Conservation (phyloP, 345 rosid genomes). For the Aurinia saxatilis region DNA sequence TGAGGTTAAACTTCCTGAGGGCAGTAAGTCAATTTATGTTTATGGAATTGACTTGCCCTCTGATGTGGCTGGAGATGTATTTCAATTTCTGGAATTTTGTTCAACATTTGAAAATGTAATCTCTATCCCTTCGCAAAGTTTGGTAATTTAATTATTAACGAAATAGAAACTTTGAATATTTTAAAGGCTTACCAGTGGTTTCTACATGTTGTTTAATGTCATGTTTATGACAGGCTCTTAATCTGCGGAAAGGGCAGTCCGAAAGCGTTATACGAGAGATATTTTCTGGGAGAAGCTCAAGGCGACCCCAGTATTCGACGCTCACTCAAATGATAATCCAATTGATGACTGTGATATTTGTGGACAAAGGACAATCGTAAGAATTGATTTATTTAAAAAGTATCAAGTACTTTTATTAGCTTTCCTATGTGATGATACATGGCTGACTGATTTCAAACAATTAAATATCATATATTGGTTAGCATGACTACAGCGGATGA, state of each 20-base stretch:
- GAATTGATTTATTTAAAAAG: neutral
- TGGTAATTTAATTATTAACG: no score
- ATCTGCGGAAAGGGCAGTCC: conserved; percentile 65
- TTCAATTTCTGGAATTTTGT: conserved; percentile 82
- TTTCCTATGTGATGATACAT: neutral
- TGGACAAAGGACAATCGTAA: conserved; percentile 54
- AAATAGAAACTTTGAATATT: no score
- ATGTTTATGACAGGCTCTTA: conserved; percentile 41
- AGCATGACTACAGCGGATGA: conserved; percentile 34
- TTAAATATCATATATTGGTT: conserved; percentile 35
- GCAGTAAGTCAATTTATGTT: conserved; percentile 37
- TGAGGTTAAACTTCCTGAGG: conserved; percentile 35
- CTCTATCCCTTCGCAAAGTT: neutral
- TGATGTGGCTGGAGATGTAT: conserved; percentile 51
- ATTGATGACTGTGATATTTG: conserved; percentile 43
- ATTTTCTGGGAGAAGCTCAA: conserved; percentile 39
- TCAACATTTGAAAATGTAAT: conserved; percentile 67
- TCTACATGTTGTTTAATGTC: neutral
- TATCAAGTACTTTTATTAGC: neutral
- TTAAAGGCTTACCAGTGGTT: no score
- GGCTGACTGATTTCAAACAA: conserved; percentile 8
- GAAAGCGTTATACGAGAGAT: conserved; percentile 59
- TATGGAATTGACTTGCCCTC: conserved; percentile 54
- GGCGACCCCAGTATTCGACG: conserved; percentile 41
- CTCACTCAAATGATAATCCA: conserved; percentile 49